A percentile compares a stretch with the other conserved stretches of the same genome.
Conservation (phyloP, 2,329 filamentous ascomycete species). For the Aaosphaeria pasadenensis region DNA sequence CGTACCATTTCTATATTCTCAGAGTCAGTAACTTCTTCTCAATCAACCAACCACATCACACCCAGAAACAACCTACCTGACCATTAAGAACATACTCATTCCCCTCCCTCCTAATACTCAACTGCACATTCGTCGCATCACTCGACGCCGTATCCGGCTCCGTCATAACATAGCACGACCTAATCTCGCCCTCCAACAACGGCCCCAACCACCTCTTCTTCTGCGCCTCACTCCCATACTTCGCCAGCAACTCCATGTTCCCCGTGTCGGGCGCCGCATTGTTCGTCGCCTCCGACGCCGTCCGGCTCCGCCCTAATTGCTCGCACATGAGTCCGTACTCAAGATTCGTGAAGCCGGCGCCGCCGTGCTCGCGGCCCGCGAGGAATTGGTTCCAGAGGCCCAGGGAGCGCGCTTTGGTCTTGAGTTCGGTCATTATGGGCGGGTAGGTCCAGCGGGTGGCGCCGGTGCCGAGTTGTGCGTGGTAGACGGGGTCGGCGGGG, state of each 20-base stretch:
- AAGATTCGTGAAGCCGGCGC: conserved; percentile 85
- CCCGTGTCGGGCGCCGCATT: conserved; percentile 86
- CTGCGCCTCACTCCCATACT: conserved; percentile 80
- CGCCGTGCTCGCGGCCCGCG: conserved; percentile 88
- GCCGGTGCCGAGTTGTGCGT: conserved; percentile 72
- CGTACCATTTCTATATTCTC: conserved; percentile 71
- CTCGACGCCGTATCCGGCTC: conserved; percentile 81
- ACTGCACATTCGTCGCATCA: conserved; percentile 84
- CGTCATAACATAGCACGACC: conserved; percentile 88
- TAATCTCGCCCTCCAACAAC: conserved; percentile 76
- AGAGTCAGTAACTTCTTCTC: conserved; percentile 53
- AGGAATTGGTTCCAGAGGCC: conserved; percentile 98
- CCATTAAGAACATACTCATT: conserved; percentile 88
- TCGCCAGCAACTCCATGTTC: conserved; percentile 90
- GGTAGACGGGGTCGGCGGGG: conserved; percentile 70
- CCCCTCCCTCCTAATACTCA: conserved; percentile 76
- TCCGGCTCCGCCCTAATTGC: conserved; percentile 76
- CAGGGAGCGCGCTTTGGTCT: conserved; percentile 72
- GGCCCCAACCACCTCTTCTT: conserved; percentile 78
- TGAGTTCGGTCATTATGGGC: conserved; percentile 78
- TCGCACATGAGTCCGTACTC: conserved; percentile 98
- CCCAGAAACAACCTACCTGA: conserved; percentile 49
- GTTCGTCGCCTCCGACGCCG: conserved; percentile 69
- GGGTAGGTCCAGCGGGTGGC: conserved; percentile 78
- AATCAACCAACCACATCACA: background rate